These are phyloP conservation scores for Paecilomyces sp. DNA, from an alignment of 2,329 filamentous ascomycete species.

Conservation along the genomic window DNA sequence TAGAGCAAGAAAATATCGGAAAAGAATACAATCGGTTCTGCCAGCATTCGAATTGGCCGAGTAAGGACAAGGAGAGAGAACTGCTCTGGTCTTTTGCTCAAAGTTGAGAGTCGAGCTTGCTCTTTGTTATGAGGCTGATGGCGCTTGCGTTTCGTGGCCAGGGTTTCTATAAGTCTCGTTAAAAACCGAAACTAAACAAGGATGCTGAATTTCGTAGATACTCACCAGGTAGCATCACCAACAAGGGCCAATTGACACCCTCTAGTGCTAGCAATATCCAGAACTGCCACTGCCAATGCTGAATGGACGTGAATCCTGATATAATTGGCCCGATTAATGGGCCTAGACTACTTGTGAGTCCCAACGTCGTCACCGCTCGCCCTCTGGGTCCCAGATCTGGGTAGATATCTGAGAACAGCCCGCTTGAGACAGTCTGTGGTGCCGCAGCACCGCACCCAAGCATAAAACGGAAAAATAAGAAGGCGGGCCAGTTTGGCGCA, in stretches of 20 bases:
- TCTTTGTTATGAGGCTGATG: background rate
- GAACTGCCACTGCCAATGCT: slow-evolving; percentile 34
- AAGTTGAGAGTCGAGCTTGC: slow-evolving; percentile 24
- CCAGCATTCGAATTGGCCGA: slow-evolving; percentile 62
- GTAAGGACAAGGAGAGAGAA: slow-evolving; percentile 40
- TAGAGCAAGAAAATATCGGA: slow-evolving; percentile 62
- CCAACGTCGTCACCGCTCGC: slow-evolving; percentile 1
- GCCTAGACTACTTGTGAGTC: slow-evolving; percentile 12
- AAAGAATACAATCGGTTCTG: slow-evolving; percentile 63
- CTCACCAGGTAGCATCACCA: slow-evolving; percentile 59
- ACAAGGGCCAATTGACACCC: slow-evolving; percentile 45
- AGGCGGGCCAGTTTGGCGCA: slow-evolving; percentile 24
- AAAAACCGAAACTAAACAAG: slow-evolving; percentile 12
- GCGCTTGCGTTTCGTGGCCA: background rate
- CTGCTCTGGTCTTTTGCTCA: background rate
- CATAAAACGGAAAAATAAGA: slow-evolving; percentile 31
- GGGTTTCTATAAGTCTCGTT: background rate
- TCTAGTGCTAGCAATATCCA: slow-evolving; percentile 60
- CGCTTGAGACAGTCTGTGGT: slow-evolving; percentile 27
- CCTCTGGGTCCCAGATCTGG: slow-evolving; percentile 18
- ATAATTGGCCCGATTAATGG: slow-evolving; percentile 29
- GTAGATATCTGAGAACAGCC: slow-evolving; percentile 35
- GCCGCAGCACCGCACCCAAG: slow-evolving; percentile 25
- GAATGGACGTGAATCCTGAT: slow-evolving; percentile 24
- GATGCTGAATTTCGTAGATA: slow-evolving; percentile 47